Percentiles rank a stretch among this genome's conserved stretches.
Evolutionary conservation across 176 grass and related monocot species (phyloP).

Genomic region (Urochloa ruziziensis): DNA sequence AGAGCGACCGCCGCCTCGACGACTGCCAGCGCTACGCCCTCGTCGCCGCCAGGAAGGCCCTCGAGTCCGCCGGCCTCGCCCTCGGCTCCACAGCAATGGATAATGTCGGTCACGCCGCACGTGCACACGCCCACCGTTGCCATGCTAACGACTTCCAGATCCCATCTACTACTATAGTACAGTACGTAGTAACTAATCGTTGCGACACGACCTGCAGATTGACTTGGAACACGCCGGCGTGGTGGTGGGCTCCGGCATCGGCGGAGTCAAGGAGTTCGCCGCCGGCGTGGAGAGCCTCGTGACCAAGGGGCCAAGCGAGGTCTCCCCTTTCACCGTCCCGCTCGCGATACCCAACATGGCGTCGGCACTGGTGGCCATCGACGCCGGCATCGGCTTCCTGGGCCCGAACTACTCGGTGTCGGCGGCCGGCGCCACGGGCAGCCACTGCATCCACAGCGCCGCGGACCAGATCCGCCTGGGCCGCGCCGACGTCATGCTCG

Average conservation of each 20-base stretch:
- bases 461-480: slow-evolving; percentile 43
- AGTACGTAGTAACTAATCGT: neutral
- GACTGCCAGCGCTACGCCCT: slow-evolving; percentile 48
- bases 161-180: no score
- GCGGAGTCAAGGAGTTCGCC: slow-evolving; percentile 22
- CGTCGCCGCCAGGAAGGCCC: slow-evolving; percentile 54
- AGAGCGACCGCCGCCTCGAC: slow-evolving; percentile 43
- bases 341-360: slow-evolving; percentile 18
- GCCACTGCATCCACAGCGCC: slow-evolving; percentile 39
- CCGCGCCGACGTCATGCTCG: slow-evolving; percentile 36
- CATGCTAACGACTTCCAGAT: neutral
- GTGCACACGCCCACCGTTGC: neutral
- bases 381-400: slow-evolving; percentile 30
- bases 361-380: slow-evolving; percentile 26
- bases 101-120: slow-evolving; percentile 26
- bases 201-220: neutral
- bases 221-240: slow-evolving; percentile 36
- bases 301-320: slow-evolving; percentile 7
- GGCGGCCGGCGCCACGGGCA: slow-evolving; percentile 43
- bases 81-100: slow-evolving; percentile 18
- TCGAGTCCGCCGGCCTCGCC: slow-evolving; percentile 45
- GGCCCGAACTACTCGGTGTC: slow-evolving; percentile 47
- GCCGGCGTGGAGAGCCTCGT: slow-evolving; percentile 13
- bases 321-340: slow-evolving; percentile 24
- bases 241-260: slow-evolving; percentile 28